Conservation (phyloP, 2,329 filamentous ascomycete species). For the Ilyonectria destructans region DNA sequence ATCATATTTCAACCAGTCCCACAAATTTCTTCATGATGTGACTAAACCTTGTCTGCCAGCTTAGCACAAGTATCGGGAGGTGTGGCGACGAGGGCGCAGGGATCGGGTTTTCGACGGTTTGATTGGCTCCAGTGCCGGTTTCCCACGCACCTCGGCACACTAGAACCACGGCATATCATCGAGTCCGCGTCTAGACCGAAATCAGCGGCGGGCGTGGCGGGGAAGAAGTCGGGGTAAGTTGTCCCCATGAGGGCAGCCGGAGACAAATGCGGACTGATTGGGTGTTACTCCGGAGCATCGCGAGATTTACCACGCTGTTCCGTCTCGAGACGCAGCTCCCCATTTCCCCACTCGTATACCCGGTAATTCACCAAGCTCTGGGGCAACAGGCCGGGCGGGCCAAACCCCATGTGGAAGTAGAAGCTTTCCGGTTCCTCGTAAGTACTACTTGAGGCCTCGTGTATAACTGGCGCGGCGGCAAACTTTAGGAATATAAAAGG, state of each 20-base stretch:
- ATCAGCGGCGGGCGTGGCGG: too few relatives aligned
- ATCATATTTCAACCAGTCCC: too few relatives aligned
- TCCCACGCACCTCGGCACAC: background rate
- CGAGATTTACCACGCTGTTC: background rate
- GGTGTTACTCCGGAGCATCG: background rate
- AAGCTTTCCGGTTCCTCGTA: background rate
- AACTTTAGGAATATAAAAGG: background rate
- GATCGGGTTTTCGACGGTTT: background rate
- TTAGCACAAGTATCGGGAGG: too few relatives aligned
- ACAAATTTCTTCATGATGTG: too few relatives aligned
- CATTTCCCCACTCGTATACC: background rate
- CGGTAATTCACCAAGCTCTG: background rate
- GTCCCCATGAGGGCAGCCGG: too few relatives aligned
- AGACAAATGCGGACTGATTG: too few relatives aligned
- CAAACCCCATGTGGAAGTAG: background rate
- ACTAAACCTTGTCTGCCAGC: too few relatives aligned
- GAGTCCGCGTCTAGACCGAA: too few relatives aligned
- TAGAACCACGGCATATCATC: too few relatives aligned
- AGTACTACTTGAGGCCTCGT: background rate
- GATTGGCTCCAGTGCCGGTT: background rate
- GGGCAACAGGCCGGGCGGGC: background rate
- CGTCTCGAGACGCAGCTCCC: background rate
- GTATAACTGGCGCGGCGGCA: background rate
- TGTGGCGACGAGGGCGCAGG: background rate
- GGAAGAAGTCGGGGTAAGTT: too few relatives aligned